A percentile compares a stretch with the other conserved stretches of the same genome.
phyloP scores from a whole-genome alignment of 2,329 filamentous ascomycete genomes.

The Phaeosphaeria sp. region DNA sequence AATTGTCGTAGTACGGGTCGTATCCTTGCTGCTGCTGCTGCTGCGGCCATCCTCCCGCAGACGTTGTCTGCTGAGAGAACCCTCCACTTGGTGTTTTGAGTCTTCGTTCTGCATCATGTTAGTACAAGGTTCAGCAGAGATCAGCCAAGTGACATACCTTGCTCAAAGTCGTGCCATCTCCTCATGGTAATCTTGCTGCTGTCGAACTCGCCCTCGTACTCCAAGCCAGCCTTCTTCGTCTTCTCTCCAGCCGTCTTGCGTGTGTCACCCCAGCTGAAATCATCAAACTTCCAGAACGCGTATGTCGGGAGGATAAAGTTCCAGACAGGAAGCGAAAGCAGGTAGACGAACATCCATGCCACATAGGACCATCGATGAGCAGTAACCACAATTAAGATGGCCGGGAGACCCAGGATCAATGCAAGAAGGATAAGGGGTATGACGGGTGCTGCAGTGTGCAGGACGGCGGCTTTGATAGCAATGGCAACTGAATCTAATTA shows the following conservation, averaged over 20 bases:
- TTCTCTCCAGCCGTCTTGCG: slow-evolving; percentile 92
- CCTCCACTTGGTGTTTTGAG: slow-evolving; percentile 47
- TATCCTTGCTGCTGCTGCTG: slow-evolving; percentile 49
- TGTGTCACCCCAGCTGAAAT: slow-evolving; percentile 99
- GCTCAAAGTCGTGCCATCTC: slow-evolving; percentile 92
- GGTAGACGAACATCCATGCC: slow-evolving; percentile 95
- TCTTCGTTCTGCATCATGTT: slow-evolving; percentile 50
- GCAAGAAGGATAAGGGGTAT: slow-evolving; percentile 90
- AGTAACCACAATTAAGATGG: slow-evolving; percentile 88
- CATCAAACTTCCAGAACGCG: slow-evolving; percentile 99
- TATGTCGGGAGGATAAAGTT: slow-evolving; percentile 95
- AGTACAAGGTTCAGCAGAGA: slow-evolving; percentile 29
- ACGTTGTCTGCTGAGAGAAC: slow-evolving; percentile 47
- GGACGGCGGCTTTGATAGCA: slow-evolving; percentile 73
- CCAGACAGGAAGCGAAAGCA: slow-evolving; percentile 92
- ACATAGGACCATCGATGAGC: slow-evolving; percentile 93
- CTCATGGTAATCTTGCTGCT: slow-evolving; percentile 99
- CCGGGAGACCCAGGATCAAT: slow-evolving; percentile 91
- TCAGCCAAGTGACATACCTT: slow-evolving; percentile 55
- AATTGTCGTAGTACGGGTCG: slow-evolving; percentile 50
- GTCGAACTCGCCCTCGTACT: slow-evolving; percentile 95
- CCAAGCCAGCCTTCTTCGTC: slow-evolving; percentile 83
- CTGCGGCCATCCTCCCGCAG: slow-evolving; percentile 42
- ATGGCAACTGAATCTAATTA: slow-evolving; percentile 70
- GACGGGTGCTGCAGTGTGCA: slow-evolving; percentile 68